Base-by-base conservation (phyloP, 2,329 filamentous ascomycete species). In the Podosphaera aphanis region DNA sequence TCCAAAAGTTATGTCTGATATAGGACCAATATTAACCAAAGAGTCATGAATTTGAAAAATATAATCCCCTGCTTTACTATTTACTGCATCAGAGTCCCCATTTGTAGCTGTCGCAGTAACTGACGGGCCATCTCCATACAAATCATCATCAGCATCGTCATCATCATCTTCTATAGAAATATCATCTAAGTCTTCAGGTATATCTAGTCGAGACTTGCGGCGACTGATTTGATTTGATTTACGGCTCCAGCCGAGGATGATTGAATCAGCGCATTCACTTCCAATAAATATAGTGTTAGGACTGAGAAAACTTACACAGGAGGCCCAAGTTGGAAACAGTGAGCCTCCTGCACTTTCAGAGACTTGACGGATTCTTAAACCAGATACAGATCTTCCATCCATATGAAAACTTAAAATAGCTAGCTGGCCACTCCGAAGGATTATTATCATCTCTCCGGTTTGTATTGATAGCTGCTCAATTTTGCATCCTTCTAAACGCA, bases 341-440 rank as follows among this genome's bases (percentile, higher is more conserved):
- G 63, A 59, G 6, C 79, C 79, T 8, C 81, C 79, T 20, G 70
- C 67, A 46, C 82, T 74, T 35, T 64, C 55, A 3, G 71, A 58
- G 4, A 94, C 66, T 35, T 73, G 62, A 50, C 73, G 75, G 45
- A 98, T 63, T n/a, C 71, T 74, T 49, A 98, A 68, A 1, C 84
- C 85, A 21, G 86, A 93, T 1, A 98, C 84, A 2, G 83, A 92
- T 46, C 90, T 74, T 15, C 92, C 90, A 58, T 94, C 86, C 49
- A 94, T 73, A 46, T 76, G 77, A 64, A 98, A 94, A 15, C 73
- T 78, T 11, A 95, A 62, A 19, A 90, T 70, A 8, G 75, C 75
- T 42, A 93, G 66, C 18, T 72, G 70, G 0, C 90, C 90, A 53
- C 79, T 76, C 47, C 74, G 74, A 21, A 93, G 68, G 5, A 90